phyloP scores from a whole-genome alignment of 345 rosid genomes.

The Acer saccharum region DNA sequence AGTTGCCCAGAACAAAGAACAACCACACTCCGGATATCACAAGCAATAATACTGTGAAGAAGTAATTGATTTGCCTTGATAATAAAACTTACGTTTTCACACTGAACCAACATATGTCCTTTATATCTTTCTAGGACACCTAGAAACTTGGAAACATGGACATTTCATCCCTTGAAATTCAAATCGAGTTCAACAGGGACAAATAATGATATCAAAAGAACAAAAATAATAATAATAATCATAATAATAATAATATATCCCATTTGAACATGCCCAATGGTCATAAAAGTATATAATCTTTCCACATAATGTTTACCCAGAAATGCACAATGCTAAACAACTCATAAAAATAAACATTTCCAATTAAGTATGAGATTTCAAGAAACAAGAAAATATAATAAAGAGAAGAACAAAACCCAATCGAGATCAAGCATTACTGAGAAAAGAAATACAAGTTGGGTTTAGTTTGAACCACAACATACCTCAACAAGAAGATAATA shows the following conservation, averaged over 20 bases:
- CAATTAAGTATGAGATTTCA: slow-evolving; percentile 9
- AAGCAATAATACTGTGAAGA: too few species aligned
- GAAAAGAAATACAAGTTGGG: slow-evolving; percentile 13
- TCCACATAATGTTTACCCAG: background rate
- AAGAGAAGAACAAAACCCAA: slow-evolving; percentile 11
- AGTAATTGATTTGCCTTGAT: too few species aligned
- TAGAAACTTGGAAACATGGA: background rate
- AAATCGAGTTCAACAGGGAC: background rate
- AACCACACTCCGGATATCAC: too few species aligned
- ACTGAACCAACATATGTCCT: background rate
- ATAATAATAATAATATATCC: background rate
- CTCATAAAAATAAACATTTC: slow-evolving; percentile 8
- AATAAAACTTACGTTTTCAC: too few species aligned
- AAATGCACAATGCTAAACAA: slow-evolving; percentile 22
- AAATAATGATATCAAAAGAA: background rate
- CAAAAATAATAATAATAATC: too few species aligned
- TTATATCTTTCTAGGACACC: background rate
- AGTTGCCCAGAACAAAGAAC: too few species aligned
- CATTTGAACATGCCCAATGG: background rate
- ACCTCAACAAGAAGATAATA: slow-evolving; percentile 26
- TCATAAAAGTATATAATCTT: background rate
- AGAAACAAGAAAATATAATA: too few species aligned
- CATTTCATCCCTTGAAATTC: background rate
- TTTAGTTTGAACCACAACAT: slow-evolving; percentile 6
- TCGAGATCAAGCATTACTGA: slow-evolving; percentile 9